Conservation (phyloP, 805 yeast species). For the Kluyveromyces aestuarii region DNA sequence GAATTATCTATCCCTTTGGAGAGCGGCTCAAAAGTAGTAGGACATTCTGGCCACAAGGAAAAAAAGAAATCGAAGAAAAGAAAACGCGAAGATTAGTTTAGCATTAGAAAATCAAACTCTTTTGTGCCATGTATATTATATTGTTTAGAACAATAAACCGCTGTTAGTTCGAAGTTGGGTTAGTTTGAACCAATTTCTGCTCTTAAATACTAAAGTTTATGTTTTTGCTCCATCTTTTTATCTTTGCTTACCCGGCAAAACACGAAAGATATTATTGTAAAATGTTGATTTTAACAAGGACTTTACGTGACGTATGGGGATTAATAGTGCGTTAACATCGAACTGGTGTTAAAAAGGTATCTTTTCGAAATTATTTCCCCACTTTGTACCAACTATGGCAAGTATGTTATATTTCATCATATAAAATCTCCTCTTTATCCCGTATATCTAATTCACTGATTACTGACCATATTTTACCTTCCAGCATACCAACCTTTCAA, state of each 20-base stretch:
- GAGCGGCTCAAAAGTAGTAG: not conserved
- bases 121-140: not conserved
- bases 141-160: too few species aligned
- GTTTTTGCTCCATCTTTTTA: not conserved
- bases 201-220: not conserved
- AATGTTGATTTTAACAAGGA: not conserved
- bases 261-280: not conserved
- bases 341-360: not conserved
- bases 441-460: not conserved
- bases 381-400: not conserved
- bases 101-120: not conserved
- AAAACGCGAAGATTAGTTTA: not conserved
- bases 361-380: too few species aligned
- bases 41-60: not conserved
- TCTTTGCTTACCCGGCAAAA: not conserved
- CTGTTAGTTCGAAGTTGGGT: too few species aligned
- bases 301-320: not conserved
- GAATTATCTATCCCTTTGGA: slow-evolving; percentile 14
- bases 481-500: slow-evolving; percentile 26
- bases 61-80: not conserved
- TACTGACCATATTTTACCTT: not conserved
- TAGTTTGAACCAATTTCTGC: not conserved
- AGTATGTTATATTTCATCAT: not conserved
- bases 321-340: not conserved
- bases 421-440: not conserved